These are phyloP conservation scores for Apiotrichum akiyoshidainum DNA, from an alignment of 1,284 basidiomycete genomes.

Conservation along the genomic window DNA sequence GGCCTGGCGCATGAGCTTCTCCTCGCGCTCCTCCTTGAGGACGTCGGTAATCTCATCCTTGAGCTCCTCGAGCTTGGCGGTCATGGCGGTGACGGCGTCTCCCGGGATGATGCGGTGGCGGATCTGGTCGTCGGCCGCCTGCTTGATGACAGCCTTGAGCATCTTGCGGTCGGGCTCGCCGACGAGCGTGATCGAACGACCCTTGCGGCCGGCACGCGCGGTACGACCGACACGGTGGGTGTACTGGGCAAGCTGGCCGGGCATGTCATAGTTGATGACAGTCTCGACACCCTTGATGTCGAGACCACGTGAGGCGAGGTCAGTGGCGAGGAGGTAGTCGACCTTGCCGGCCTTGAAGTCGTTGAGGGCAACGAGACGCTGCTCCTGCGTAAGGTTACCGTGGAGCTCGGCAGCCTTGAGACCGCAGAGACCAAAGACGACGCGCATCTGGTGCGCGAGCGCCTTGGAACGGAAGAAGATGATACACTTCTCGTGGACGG, in stretches of 20 bases:
- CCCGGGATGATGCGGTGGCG: slow-evolving; percentile 83
- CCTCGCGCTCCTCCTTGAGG: slow-evolving; percentile 89
- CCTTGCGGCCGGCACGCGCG: slow-evolving; percentile 87
- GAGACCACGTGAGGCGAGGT: slow-evolving; percentile 88
- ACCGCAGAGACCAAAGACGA: slow-evolving; percentile 83
- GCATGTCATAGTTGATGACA: slow-evolving; percentile 98
- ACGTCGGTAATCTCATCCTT: slow-evolving; percentile 79
- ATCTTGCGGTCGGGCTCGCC: slow-evolving; percentile 95
- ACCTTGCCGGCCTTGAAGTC: slow-evolving; percentile 80
- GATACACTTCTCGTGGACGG: slow-evolving; percentile 79
- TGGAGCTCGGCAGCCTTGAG: slow-evolving; percentile 89
- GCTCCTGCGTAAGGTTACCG: slow-evolving; percentile 92
- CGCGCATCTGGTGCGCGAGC: slow-evolving; percentile 91
- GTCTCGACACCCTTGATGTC: slow-evolving; percentile 98
- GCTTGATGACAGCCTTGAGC: slow-evolving; percentile 93
- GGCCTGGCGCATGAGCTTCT: slow-evolving; percentile 81
- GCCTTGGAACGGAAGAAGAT: slow-evolving; percentile 96
- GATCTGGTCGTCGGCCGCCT: slow-evolving; percentile 76
- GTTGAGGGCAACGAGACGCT: slow-evolving; percentile 80
- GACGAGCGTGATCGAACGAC: slow-evolving; percentile 90
- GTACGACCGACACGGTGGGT: slow-evolving; percentile 95
- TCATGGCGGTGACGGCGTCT: slow-evolving; percentile 73
- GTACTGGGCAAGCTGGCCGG: slow-evolving; percentile 86
- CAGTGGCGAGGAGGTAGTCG: slow-evolving; percentile 91
- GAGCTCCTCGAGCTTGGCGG: slow-evolving; percentile 65